phyloP scores from a whole-genome alignment of 2,329 filamentous ascomycete genomes.

The Penicillium glabrum region DNA sequence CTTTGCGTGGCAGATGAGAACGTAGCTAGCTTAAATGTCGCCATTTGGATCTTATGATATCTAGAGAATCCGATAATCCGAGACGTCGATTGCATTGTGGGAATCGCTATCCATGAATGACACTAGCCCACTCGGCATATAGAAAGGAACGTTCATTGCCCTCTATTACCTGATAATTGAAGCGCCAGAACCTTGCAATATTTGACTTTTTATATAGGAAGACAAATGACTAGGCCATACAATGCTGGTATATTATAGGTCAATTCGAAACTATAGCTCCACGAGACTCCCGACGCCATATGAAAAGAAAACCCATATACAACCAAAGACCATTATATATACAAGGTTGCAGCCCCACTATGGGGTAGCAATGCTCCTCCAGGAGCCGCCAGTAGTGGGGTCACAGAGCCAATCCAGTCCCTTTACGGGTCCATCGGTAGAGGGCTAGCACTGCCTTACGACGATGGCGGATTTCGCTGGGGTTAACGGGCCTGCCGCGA shows the following conservation, averaged over 20 bases:
- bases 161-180: no score
- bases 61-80: background rate
- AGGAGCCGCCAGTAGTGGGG: background rate
- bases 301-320: background rate
- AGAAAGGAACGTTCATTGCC: no score
- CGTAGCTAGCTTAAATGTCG: background rate
- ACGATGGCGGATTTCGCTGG: conserved; percentile 79
- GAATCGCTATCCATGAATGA: no score
- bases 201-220: background rate
- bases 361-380: background rate
- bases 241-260: background rate
- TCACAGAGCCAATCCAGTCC: conserved; percentile 71
- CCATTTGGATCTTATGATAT: background rate
- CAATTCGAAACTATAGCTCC: background rate
- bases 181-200: no score
- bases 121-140: background rate
- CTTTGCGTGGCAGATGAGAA: conserved; percentile 6
- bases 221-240: background rate
- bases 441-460: conserved; percentile 79
- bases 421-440: conserved; percentile 90
- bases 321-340: background rate
- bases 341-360: background rate
- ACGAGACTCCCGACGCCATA: background rate
- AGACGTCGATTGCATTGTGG: background rate
- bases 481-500: conserved; percentile 78